Conservation (phyloP, 1,284 basidiomycete genomes). For the Microbotryum saponariae region DNA sequence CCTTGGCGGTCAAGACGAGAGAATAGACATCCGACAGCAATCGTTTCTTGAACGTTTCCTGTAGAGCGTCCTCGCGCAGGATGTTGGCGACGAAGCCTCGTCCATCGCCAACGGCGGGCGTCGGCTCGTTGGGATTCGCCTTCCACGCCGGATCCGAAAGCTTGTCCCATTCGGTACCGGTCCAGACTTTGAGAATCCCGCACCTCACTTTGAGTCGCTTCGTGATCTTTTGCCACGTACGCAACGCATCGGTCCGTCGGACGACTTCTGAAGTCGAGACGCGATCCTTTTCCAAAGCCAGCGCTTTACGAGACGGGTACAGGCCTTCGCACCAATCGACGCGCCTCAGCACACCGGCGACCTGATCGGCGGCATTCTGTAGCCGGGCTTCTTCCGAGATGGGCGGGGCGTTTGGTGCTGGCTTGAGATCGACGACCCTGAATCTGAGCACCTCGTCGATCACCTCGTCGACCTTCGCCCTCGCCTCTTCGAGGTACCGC, state of each 20-base stretch:
- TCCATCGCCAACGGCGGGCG: constrained; percentile 1
- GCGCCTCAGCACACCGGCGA: constrained; percentile 45
- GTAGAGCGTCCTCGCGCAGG: constrained; percentile 90
- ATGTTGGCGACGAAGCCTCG: constrained; percentile 76
- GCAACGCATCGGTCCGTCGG: constrained; percentile 71
- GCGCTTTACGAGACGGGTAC: constrained; percentile 74
- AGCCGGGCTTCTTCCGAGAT: constrained; percentile 13
- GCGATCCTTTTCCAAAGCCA: constrained; percentile 67
- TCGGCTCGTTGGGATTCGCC: constrained; percentile 2
- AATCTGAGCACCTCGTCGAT: constrained; percentile 77
- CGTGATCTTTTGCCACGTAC: constrained; percentile 79
- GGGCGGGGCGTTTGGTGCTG: constrained; percentile 40
- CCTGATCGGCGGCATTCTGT: constrained; percentile 32
- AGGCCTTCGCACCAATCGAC: constrained; percentile 76
- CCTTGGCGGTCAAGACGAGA: constrained; percentile 77
- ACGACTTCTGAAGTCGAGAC: constrained; percentile 62
- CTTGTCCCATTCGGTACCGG: constrained; percentile 58
- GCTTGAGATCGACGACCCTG: constrained; percentile 48
- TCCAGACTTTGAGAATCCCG: constrained; percentile 74
- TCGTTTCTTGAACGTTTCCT: constrained; percentile 87
- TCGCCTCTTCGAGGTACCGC: constrained; percentile 68
- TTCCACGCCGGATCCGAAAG: constrained; percentile 13
- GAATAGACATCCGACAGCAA: constrained; percentile 79
- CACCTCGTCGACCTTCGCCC: constrained; percentile 70
- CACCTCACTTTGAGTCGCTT: constrained; percentile 70